Conservation (phyloP, 1,284 basidiomycete species). For the Apiotrichum montevideense region DNA sequence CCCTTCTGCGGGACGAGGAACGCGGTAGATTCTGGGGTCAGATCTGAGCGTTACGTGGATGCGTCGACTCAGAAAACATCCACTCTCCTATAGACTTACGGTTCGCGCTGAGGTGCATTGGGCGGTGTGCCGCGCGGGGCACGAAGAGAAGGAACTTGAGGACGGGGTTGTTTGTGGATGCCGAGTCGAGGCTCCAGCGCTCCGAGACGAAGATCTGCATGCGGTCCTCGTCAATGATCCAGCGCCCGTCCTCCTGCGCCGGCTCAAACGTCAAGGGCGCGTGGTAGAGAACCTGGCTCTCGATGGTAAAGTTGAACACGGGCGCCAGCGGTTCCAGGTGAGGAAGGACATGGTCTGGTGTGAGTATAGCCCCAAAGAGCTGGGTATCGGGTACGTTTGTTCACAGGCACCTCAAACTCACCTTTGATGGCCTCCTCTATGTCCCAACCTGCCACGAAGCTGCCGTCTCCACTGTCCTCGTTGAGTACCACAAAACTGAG, state of each 20-base stretch:
- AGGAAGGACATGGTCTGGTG: slow-evolving; percentile 63
- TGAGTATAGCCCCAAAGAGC: neutral
- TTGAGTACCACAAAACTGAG: slow-evolving; percentile 60
- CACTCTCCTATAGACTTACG: slow-evolving; percentile 48
- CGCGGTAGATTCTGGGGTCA: slow-evolving; percentile 27
- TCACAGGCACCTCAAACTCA: slow-evolving; percentile 45
- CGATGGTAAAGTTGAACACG: slow-evolving; percentile 84
- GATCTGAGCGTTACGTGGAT: no score
- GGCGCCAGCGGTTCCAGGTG: slow-evolving; percentile 57
- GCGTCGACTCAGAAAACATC: neutral
- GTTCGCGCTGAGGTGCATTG: slow-evolving; percentile 58
- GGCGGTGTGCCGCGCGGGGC: slow-evolving; percentile 63
- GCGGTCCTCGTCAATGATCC: slow-evolving; percentile 67
- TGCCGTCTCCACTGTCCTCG: slow-evolving; percentile 70
- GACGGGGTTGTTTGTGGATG: slow-evolving; percentile 74
- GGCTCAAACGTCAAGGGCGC: slow-evolving; percentile 77
- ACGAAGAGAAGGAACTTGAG: slow-evolving; percentile 89
- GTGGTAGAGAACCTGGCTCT: slow-evolving; percentile 89
- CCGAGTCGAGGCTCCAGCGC: slow-evolving; percentile 71
- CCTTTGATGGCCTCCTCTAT: slow-evolving; percentile 59
- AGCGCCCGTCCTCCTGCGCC: slow-evolving; percentile 37
- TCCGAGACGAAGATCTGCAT: slow-evolving; percentile 87
- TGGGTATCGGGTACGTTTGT: no score
- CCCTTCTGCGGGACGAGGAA: slow-evolving; percentile 97
- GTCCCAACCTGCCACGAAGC: slow-evolving; percentile 63